These are phyloP conservation scores for Aspergillus fructus DNA, from an alignment of 2,329 filamentous ascomycete species.

Conservation along the genomic window DNA sequence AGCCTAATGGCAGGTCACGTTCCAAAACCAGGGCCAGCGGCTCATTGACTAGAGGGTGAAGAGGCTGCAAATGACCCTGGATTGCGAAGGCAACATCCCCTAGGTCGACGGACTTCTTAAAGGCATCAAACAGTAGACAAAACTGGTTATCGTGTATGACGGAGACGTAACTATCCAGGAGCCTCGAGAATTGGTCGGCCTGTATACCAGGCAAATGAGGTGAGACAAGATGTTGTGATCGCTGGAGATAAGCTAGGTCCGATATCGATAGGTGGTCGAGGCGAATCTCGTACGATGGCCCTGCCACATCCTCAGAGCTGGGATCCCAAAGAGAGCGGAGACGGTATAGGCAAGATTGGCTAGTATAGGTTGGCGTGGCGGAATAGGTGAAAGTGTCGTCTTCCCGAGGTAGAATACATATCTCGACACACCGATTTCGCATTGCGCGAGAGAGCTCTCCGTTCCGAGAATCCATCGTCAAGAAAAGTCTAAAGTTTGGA, in stretches of 20 bases:
- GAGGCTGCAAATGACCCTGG: slow-evolving; percentile 29
- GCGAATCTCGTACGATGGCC: slow-evolving; percentile 28
- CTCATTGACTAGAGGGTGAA: slow-evolving; percentile 43
- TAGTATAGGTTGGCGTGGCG: slow-evolving; percentile 35
- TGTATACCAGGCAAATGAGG: slow-evolving; percentile 14
- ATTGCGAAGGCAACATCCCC: slow-evolving; percentile 27
- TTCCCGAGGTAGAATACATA: slow-evolving; percentile 64
- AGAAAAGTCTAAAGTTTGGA: slow-evolving; percentile 83
- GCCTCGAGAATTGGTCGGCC: slow-evolving; percentile 17
- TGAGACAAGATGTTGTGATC: slow-evolving; percentile 25
- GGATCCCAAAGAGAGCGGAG: slow-evolving; percentile 36
- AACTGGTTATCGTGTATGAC: slow-evolving; percentile 30
- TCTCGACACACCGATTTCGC: slow-evolving; percentile 90
- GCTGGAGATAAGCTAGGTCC: slow-evolving; percentile 35
- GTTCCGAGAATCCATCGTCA: slow-evolving; percentile 88
- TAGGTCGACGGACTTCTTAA: slow-evolving; percentile 23
- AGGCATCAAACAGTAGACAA: slow-evolving; percentile 29
- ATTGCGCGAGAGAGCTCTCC: slow-evolving; percentile 95
- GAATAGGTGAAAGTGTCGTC: slow-evolving; percentile 14
- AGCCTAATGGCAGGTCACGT: slow-evolving; percentile 20
- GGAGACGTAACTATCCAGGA: slow-evolving; percentile 32
- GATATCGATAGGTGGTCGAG: slow-evolving; percentile 38
- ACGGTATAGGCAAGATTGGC: slow-evolving; percentile 41
- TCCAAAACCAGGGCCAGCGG: slow-evolving; percentile 32
- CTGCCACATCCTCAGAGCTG: slow-evolving; percentile 15